phyloP scores from a whole-genome alignment of 2,329 filamentous ascomycete species.

The Monilinia laxa region DNA sequence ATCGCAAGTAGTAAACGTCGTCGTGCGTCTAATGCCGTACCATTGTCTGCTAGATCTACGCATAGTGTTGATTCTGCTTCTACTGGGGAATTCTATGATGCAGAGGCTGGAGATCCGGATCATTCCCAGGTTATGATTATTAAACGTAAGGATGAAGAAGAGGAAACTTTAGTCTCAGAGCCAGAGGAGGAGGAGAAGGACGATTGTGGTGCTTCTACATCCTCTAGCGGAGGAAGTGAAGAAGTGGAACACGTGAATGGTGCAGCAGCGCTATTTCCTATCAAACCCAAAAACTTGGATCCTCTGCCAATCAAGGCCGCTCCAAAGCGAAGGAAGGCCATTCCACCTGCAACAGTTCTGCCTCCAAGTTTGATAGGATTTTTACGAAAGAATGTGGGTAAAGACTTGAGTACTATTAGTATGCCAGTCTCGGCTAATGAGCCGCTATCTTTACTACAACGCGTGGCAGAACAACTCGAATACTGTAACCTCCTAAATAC shows the following conservation, averaged over 20 bases:
- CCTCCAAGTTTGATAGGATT: constrained; percentile 93
- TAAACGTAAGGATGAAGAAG: constrained; percentile 65
- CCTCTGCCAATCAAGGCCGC: constrained; percentile 71
- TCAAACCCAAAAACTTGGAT: constrained; percentile 69
- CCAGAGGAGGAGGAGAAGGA: constrained; percentile 49
- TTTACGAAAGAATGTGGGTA: constrained; percentile 94
- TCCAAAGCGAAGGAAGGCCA: constrained; percentile 65
- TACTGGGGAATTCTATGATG: constrained; percentile 94
- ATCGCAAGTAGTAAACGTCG: constrained; percentile 78
- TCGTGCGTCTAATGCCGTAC: constrained; percentile 51
- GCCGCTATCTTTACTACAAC: constrained; percentile 82
- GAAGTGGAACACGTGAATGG: constrained; percentile 49
- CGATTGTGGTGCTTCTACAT: constrained; percentile 56
- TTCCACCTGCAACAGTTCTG: constrained; percentile 71
- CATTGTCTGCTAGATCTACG: constrained; percentile 48
- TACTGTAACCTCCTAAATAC: constrained; percentile 82
- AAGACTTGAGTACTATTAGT: constrained; percentile 92
- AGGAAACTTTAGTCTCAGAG: constrained; percentile 56
- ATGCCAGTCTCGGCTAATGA: constrained; percentile 98
- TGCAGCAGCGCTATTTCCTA: constrained; percentile 72
- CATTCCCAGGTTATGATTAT: constrained; percentile 73
- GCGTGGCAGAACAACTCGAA: constrained; percentile 85
- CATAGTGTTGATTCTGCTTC: constrained; percentile 77
- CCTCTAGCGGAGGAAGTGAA: constrained; percentile 57
- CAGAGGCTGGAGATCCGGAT: constrained; percentile 63